phyloP scores from a whole-genome alignment of 106 monocot species.

The Allium fistulosum region DNA sequence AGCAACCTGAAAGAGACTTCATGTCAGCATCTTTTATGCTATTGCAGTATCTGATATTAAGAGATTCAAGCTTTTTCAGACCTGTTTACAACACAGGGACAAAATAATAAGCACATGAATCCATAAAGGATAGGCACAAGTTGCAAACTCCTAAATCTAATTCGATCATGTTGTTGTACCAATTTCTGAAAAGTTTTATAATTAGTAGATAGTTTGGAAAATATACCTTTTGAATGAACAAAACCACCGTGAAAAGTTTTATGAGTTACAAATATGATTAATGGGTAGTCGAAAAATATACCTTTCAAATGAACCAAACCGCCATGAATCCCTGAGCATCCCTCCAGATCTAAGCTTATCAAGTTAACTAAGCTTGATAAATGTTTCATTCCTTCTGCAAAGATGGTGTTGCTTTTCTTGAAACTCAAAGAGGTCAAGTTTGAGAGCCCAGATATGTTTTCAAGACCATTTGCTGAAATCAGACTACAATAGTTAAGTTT shows the following conservation, averaged over 20 bases:
- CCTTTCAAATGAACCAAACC: constrained; percentile 86
- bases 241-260: too few species aligned
- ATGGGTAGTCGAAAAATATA: constrained; percentile 9
- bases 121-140: too few species aligned
- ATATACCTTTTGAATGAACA: too few species aligned
- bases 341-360: constrained; percentile 86
- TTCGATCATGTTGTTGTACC: too few species aligned
- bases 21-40: constrained; percentile 82
- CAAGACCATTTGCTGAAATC: constrained; percentile 60
- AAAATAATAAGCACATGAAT: too few species aligned
- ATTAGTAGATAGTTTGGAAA: too few species aligned
- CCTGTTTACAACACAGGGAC: constrained; percentile 26
- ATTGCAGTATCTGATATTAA: constrained; percentile 93
- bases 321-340: constrained; percentile 80
- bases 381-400: constrained; percentile 78
- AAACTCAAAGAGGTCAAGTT: constrained; percentile 85
- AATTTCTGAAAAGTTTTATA: too few species aligned
- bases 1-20: constrained; percentile 67
- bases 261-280: too few species aligned
- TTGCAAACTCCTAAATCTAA: too few species aligned
- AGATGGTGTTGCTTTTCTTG: constrained; percentile 74
- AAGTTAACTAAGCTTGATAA: constrained; percentile 65
- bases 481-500: constrained; percentile 76
- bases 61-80: constrained; percentile 60
- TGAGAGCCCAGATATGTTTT: constrained; percentile 52